Percentiles rank a stretch among this genome's conserved stretches.
Evolutionary conservation across 2,329 filamentous ascomycete genomes (phyloP).

Genomic region (Paramyrothecium roridum): DNA sequence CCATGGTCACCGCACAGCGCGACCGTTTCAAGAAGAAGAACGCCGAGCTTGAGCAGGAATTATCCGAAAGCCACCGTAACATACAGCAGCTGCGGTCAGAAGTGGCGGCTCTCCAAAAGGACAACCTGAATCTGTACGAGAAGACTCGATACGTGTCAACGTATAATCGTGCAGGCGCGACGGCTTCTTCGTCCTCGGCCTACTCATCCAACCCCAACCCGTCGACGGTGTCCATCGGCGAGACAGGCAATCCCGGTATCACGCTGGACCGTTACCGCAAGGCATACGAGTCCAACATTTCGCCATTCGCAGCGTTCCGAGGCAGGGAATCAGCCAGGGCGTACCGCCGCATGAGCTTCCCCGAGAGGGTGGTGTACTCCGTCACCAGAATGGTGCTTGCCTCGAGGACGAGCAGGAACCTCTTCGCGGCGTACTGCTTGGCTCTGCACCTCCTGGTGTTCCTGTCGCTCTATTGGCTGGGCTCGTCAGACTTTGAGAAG

Average conservation of each 20-base stretch:
- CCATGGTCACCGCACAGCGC: slow-evolving; percentile 96
- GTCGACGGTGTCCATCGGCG: slow-evolving; percentile 61
- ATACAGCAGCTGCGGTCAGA: slow-evolving; percentile 88
- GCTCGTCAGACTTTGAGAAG: slow-evolving; percentile 61
- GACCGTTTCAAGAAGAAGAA: slow-evolving; percentile 99
- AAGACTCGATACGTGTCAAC: slow-evolving; percentile 96
- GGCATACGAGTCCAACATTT: slow-evolving; percentile 92
- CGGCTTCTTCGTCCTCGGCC: slow-evolving; percentile 60
- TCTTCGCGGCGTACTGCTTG: slow-evolving; percentile 91
- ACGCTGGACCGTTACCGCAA: slow-evolving; percentile 82
- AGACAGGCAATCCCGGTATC: slow-evolving; percentile 56
- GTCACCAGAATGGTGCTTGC: slow-evolving; percentile 88
- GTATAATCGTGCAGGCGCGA: slow-evolving; percentile 71
- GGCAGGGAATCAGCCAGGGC: slow-evolving; percentile 90
- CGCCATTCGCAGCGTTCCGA: slow-evolving; percentile 91
- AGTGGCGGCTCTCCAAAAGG: slow-evolving; percentile 86
- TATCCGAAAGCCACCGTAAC: slow-evolving; percentile 77
- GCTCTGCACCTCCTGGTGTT: slow-evolving; percentile 87
- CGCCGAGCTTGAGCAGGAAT: slow-evolving; percentile 81
- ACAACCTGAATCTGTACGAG: slow-evolving; percentile 94
- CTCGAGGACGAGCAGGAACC: slow-evolving; percentile 83
- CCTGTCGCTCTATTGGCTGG: slow-evolving; percentile 80
- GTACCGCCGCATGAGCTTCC: slow-evolving; percentile 88
- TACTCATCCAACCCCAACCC: slow-evolving; percentile 72
- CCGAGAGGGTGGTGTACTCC: slow-evolving; percentile 86